These are phyloP conservation scores for Fraxinus sp. DNA, from an alignment of 305 asterid species.

Conservation along the genomic window DNA sequence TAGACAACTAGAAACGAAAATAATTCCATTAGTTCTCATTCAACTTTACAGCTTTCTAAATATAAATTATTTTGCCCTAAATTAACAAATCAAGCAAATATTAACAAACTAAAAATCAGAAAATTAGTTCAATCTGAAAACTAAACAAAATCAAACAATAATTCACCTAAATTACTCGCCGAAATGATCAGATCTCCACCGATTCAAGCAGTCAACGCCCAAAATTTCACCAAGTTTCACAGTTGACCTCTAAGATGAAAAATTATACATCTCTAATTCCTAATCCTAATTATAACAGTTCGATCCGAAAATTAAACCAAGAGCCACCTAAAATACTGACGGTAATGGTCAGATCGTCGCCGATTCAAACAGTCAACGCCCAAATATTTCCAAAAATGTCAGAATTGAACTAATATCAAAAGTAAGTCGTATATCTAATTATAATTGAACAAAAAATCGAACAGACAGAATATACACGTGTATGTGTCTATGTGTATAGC, in stretches of 20 bases:
- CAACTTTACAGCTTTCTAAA: not conserved
- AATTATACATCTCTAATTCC: not conserved
- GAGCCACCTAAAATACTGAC: not conserved
- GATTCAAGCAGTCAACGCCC: constrained; percentile 10
- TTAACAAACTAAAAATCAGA: not conserved
- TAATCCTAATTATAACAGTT: not conserved
- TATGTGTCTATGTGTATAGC: not conserved
- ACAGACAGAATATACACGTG: not conserved
- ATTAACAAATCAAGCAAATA: not conserved
- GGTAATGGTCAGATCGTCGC: constrained; percentile 23
- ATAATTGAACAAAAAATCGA: not conserved
- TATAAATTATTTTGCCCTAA: not conserved
- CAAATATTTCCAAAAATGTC: constrained; percentile 5
- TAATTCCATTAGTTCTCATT: not conserved
- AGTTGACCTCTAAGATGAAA: not conserved
- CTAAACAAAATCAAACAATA: not conserved
- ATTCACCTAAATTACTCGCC: not conserved
- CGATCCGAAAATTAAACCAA: not conserved
- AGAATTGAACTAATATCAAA: constrained; percentile 9
- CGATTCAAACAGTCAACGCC: constrained; percentile 24
- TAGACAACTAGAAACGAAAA: not conserved
- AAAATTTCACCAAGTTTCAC: not conserved
- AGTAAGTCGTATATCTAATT: not conserved
- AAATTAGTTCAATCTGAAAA: not conserved
- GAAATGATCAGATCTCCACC: constrained; percentile 17